Percentiles rank a stretch among this genome's conserved stretches.
phyloP scores from a whole-genome alignment of 1,284 basidiomycete genomes.

The Phaffia rhodozyma region DNA sequence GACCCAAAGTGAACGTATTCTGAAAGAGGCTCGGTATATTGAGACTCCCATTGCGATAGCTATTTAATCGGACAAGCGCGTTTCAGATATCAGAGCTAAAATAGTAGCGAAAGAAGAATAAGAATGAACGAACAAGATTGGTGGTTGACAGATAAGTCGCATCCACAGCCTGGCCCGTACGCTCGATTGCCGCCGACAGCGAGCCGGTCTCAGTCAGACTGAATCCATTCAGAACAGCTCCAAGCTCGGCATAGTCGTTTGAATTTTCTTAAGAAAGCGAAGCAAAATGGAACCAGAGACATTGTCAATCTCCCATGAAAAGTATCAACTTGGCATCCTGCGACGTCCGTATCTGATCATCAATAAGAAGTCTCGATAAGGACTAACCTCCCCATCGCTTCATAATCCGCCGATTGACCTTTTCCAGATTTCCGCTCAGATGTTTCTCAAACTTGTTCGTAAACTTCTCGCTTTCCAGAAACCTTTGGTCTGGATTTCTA shows the following conservation, averaged over 20 bases:
- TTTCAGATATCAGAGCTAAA: neutral
- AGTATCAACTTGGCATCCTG: too few species aligned
- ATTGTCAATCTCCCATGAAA: neutral
- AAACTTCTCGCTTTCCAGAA: slow-evolving; percentile 90
- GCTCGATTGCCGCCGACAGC: slow-evolving; percentile 69
- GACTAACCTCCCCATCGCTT: slow-evolving; percentile 81
- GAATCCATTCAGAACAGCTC: slow-evolving; percentile 90
- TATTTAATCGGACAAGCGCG: slow-evolving; percentile 30
- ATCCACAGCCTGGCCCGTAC: slow-evolving; percentile 90
- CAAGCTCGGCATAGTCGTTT: slow-evolving; percentile 86
- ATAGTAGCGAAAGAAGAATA: slow-evolving; percentile 1
- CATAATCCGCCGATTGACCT: slow-evolving; percentile 77
- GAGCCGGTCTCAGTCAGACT: slow-evolving; percentile 69
- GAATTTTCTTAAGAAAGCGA: slow-evolving; percentile 50
- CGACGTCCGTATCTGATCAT: neutral
- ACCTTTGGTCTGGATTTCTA: slow-evolving; percentile 79
- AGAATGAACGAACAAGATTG: slow-evolving; percentile 49
- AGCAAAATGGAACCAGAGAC: neutral
- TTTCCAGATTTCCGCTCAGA: slow-evolving; percentile 83
- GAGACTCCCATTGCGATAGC: slow-evolving; percentile 83
- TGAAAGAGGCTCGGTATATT: slow-evolving; percentile 88
- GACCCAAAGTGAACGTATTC: slow-evolving; percentile 91
- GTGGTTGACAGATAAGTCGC: slow-evolving; percentile 86
- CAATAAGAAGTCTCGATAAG: neutral
- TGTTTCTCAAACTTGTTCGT: slow-evolving; percentile 93